Evolutionary conservation across 805 yeast genomes (phyloP), one percentile per base, ranked within the genome.

Genomic region (Metschnikowia reukaufii): DNA sequence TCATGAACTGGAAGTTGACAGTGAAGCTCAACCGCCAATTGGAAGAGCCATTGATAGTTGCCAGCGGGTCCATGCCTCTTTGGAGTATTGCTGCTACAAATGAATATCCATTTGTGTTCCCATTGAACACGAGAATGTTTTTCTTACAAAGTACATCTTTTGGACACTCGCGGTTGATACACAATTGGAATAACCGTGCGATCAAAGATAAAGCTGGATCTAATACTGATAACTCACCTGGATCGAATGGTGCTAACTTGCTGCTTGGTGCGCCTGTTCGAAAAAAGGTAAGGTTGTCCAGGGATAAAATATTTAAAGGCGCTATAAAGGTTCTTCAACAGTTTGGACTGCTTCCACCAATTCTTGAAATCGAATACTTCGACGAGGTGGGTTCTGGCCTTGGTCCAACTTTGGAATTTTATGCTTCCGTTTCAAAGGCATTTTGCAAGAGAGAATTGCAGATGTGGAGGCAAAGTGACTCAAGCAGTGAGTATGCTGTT

Each of bases 351-450:
- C 76, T 84, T n/a, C 90, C 96, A 1, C 85, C 89, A 23, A 72
- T 87, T 4, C 67, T 92, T 18, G 98, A 92, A 57, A 83, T 94
- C 46, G 96, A 91, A 62, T 92, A 86, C 58, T 81, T 77, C 52
- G 90, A 85, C 54, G 99, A 92, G 63, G 96, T 78, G 6, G 99
- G 98, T n/a, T 84, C 96, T 0, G 99, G 99, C 0, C 68, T 90
- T 37, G 99, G 99, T 0, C 99, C 99, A 3, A 92, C 99, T 0
- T 72, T 91, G 52, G 99, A 92, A 65, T 92, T 94, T 60, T 92
- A 89, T 60, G 82, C 97, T 0, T 71, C 76, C 13, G 89, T 88
- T 1, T 89, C 97, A 0, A 80, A 74, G 47, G 90, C 84, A 52
- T 89, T 92, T 62, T 70, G 85, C 1, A 74, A 70, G 53, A 76